Conservation (phyloP, 441 rosid genomes). For the Isatis lusitanica region DNA sequence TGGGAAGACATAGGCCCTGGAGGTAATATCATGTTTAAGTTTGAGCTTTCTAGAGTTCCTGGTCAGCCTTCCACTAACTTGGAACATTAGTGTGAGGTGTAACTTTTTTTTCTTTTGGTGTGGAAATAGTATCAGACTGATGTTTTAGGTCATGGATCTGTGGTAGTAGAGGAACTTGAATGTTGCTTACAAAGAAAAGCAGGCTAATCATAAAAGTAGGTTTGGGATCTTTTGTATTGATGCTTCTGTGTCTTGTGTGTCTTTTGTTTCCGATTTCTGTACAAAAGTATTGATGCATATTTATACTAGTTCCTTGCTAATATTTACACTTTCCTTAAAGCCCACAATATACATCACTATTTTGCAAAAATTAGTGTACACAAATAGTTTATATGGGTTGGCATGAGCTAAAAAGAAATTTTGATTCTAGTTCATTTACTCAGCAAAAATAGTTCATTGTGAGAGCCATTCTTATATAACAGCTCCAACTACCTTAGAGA, state of each 20-base stretch:
- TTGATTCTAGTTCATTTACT: neutral
- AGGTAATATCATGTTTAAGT: conserved; percentile 63
- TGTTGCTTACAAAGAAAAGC: neutral
- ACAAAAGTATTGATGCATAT: neutral
- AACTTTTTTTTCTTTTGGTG: neutral
- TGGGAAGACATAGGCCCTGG: conserved; percentile 55
- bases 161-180: neutral
- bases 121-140: neutral
- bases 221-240: neutral
- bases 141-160: neutral
- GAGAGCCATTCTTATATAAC: neutral
- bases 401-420: neutral
- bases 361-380: no score
- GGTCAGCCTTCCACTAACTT: conserved; percentile 49
- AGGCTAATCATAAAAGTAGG: neutral
- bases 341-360: no score
- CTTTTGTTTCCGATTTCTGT: neutral
- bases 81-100: neutral
- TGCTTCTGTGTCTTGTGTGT: neutral
- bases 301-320: neutral
- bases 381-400: neutral
- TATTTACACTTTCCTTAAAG: no score
- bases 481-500: neutral
- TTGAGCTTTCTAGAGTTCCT: conserved; percentile 48
- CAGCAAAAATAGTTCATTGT: no score